Evolutionary conservation across 139 green algal genomes (phyloP), one percentile per base, ranked within the genome.

Genomic region (Chlamydomonas incerta): DNA sequence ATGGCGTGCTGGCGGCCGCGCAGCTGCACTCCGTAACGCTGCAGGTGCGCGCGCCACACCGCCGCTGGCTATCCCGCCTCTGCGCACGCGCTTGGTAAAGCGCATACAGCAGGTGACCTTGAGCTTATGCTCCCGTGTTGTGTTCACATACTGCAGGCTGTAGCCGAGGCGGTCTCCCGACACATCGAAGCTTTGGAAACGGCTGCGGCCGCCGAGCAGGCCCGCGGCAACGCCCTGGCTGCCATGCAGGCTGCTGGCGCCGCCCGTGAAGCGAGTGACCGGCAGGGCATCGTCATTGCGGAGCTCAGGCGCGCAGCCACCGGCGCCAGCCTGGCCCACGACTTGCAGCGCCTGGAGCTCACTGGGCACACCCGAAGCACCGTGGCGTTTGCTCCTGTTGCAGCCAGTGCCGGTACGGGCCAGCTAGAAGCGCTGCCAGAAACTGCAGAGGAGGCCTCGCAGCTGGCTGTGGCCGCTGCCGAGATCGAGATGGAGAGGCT

Each of bases 1-100:
- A 55, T 23, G 35, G 66, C 1, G 20, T 68, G 18, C n/a, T 85
- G 50, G 65, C 79, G 1, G 47, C 47, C 15, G 65, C 79, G 24
- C 79, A 85, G 66, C n/a, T 85, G n/a, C 79, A 85, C 31, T 85
- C 79, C 47, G 79, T 85, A 10, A 85, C 66, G 0, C 50, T 85
- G 65, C 79, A 85, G 41, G 41, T 50, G 8, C 8, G 41, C 41
- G 6, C 8, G 41, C 41, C 41, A 8, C 8, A n/a, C n/a, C n/a
- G 41, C 8, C 41, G 41, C 41, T 50, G 41, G 41, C 41, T 50
- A n/a, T n/a, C n/a, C n/a, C n/a, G n/a, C n/a, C n/a, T n/a, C n/a
- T n/a, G n/a, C n/a, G n/a, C n/a, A n/a, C n/a, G n/a, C n/a, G n/a
- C n/a, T n/a, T n/a, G n/a, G n/a, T n/a, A n/a, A n/a, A n/a, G n/a